Conservation (phyloP, 2,329 filamentous ascomycete species). For the Ophiocordyceps camponoti-leonardi region DNA sequence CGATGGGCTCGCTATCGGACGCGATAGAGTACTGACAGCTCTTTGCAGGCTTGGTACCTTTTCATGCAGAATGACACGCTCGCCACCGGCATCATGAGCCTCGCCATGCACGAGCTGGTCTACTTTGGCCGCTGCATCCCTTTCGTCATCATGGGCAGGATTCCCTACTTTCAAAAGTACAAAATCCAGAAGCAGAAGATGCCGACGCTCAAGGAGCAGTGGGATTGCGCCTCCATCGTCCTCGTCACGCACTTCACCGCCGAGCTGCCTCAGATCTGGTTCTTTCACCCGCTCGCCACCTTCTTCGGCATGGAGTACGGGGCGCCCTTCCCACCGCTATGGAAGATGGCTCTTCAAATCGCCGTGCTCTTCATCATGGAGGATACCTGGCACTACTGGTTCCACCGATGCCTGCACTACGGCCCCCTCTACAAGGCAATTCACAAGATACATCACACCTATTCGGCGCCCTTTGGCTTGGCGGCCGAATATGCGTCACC, state of each 20-base stretch:
- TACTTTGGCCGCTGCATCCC: slow-evolving; percentile 89
- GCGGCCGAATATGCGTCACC: slow-evolving; percentile 96
- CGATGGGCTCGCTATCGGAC: slow-evolving; percentile 57
- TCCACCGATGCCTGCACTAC: slow-evolving; percentile 83
- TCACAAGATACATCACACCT: slow-evolving; percentile 98
- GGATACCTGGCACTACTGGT: slow-evolving; percentile 98
- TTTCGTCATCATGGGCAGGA: slow-evolving; percentile 80
- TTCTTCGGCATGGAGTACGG: slow-evolving; percentile 77
- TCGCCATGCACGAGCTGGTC: slow-evolving; percentile 80
- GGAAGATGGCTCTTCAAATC: slow-evolving; percentile 83
- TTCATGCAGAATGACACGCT: slow-evolving; percentile 97
- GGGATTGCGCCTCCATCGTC: slow-evolving; percentile 82
- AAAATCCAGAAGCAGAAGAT: slow-evolving; percentile 89
- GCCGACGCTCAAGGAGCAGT: slow-evolving; percentile 84
- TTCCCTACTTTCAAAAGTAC: slow-evolving; percentile 79
- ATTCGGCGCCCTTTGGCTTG: slow-evolving; percentile 91
- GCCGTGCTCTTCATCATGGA: slow-evolving; percentile 89
- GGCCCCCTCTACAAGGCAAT: slow-evolving; percentile 89
- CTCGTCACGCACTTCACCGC: slow-evolving; percentile 94
- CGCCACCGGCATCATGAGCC: slow-evolving; percentile 95
- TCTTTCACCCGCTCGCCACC: slow-evolving; percentile 93
- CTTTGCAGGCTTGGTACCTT: slow-evolving; percentile 65
- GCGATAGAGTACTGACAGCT: slow-evolving; percentile 93
- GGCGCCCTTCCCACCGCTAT: slow-evolving; percentile 73
- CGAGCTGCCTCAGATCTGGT: slow-evolving; percentile 95